Base-by-base conservation (phyloP, 441 rosid genomes). In the Brassica hybrid region DNA sequence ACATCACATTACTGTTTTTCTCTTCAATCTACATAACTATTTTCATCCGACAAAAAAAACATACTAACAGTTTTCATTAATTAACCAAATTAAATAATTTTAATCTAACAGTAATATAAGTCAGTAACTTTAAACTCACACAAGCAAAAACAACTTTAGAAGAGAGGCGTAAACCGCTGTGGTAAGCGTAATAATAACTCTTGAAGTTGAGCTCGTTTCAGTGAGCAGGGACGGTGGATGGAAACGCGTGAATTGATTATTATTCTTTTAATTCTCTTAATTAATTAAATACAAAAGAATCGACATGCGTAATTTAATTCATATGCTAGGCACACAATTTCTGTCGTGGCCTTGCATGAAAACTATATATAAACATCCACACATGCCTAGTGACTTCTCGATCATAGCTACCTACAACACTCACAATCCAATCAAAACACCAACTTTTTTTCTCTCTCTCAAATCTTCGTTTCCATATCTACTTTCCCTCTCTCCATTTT, bases 401-500 rank as follows among this genome's bases (percentile, higher is more conserved):
- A 79, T 69, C 82, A 9, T 79, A 79, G 79, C 82, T 70, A 79
- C 82, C 82, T 68, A 79, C 78, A 75, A 41, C 65, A 74, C 72
- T 74, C 73, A 79, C 72, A 79, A 74, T 21, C 69, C 79, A 74
- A 67, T 67, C 69, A 66, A 57, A 72, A 72, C 18, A 43, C 41
- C 3, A 64, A 4, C 5, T 36, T 69, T 62, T 64, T 45, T 4
- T 19, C 21, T 77, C 67, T 69, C 60, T 63, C 60, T 72, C 75
- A 18, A 72, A 75, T 76, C n/a, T 57, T 65, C 5, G 25, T 72
- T 68, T n/a, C n/a, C n/a, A n/a, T 63, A 23, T 23, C 58, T 62
- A 56, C 6, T n/a, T n/a, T 14, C 38, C 19, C 52, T 71, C 66
- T 41, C 41, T 18, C 19, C 41, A 23, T 65, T 61, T 38, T 32